Evolutionary conservation across 805 yeast genomes (phyloP).

Genomic region (Maudiozyma bulderi): DNA sequence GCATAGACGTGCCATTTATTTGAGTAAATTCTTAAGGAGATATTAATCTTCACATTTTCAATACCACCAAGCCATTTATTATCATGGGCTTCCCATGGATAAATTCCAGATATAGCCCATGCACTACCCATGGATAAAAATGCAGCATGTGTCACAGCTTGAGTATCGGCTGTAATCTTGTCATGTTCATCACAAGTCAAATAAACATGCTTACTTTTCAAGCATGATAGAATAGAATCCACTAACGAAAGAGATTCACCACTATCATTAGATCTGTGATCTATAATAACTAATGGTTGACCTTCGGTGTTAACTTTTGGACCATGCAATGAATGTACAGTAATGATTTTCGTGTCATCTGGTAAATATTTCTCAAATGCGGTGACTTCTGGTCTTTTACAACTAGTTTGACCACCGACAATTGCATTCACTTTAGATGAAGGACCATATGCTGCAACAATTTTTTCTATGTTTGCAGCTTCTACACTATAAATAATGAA

Average conservation of each 20-base stretch:
- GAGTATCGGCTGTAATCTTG: conserved; percentile 93
- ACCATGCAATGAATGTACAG: conserved; percentile 90
- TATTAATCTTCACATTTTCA: conserved; percentile 92
- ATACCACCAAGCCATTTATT: conserved; percentile 82
- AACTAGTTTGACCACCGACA: conserved; percentile 97
- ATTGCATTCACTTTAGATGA: conserved; percentile 79
- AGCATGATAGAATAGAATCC: conserved; percentile 53
- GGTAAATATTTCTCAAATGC: conserved; percentile 79
- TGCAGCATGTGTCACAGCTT: conserved; percentile 97
- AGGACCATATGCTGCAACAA: conserved; percentile 73
- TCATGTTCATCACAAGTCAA: conserved; percentile 86
- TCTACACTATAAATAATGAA: conserved; percentile 86
- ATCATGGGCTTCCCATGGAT: conserved; percentile 64
- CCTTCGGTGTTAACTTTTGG: conserved; percentile 83
- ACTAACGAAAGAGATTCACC: conserved; percentile 52
- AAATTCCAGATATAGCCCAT: conserved; percentile 73
- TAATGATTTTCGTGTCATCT: conserved; percentile 67
- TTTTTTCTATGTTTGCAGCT: conserved; percentile 69
- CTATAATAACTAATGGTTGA: conserved; percentile 83
- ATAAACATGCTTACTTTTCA: conserved; percentile 67
- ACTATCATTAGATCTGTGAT: conserved; percentile 48
- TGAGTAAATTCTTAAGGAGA: conserved; percentile 79
- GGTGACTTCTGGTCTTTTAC: conserved; percentile 80
- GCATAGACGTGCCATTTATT: conserved; percentile 98
- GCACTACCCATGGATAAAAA: conserved; percentile 95